Evolutionary conservation across 345 rosid genomes (phyloP), one percentile per base, ranked within the genome.

Genomic region (Populus simonii): DNA sequence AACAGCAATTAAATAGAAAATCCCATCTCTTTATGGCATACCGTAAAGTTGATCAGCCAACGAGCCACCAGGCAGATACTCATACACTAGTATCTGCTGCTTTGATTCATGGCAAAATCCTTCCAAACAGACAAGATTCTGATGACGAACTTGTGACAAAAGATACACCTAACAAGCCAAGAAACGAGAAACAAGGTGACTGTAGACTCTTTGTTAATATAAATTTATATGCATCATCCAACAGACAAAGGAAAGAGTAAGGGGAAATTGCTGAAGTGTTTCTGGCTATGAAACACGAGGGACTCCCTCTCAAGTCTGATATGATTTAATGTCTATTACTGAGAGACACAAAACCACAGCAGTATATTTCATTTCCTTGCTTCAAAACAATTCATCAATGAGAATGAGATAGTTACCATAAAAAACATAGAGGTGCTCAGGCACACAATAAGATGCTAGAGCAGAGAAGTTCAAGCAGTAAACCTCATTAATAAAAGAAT

Each of bases 401-500:
- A 43, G 47, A 43, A 43, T 11, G 47, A 43, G 47, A 38, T 7
- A 7, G 8, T 7, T 7, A 38, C 7, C 39, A 38, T 38, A 38
- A 38, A 38, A 38, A 38, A 38, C 39, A 7, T 7, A 1, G 39
- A 38, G 39, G 7, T 38, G 39, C 39, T 38, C 18, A 72, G 18
- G 5, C 10, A 17, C 16, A 8, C 36, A 23, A 61, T 74, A 51
- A 74, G 39, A 29, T 65, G 55, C 9, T 8, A 35, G 35, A 57
- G 66, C 2, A 47, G 72, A 77, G 63, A 74, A 63, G 41, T 68
- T 75, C 74, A 51, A 75, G 25, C 25, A 35, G 47, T 71, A 71
- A 78, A 94, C 98, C 97, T 92, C 97, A 73, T 94, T 94, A 72
- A 91, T 84, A 77, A 92, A 94, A 80, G 98, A 94, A 83, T 93